Base-by-base conservation (phyloP, 164 flowering plant genomes). In the Kalanchoe fedtschenkoi region DNA sequence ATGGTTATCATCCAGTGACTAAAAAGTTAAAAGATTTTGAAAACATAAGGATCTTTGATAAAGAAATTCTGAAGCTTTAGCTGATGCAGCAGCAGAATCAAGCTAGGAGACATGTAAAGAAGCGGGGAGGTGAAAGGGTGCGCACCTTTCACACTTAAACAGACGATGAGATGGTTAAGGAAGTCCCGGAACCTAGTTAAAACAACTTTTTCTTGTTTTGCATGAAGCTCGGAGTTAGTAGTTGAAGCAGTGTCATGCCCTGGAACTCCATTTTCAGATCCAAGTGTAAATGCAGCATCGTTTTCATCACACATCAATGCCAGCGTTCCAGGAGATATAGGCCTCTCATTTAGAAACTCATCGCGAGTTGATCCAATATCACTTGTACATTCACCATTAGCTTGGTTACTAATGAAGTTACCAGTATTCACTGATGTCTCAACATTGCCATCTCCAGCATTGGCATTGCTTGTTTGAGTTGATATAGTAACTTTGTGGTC, bases 241-340 rank as follows among this genome's bases (percentile, higher is more conserved):
- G 39, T 61, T 29, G 15, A 61, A 38, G 55, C 69, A 38, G 6
- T 62, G 43, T 53, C 56, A 38, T 29, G 39, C 57, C 22, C 16
- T 26, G 24, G 32, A 64, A 53, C 24, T 33, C 21, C 14, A 68
- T 66, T 39, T 58, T 66, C 19, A 73, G 70, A 38, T 64, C 65
- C 4, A 56, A 29, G 64, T 68, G 65, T 67, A 39, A 73, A 70
- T n/a, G 65, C 54, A 2, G 66, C 34, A 38, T 77, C 83, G 46
- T 65, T 32, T 70, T 81, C 82, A 62, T 81, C 79, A 61, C 81
- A 81, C 80, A 75, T 71, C 62, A 78, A 53, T 30, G 74, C 77
- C 10, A 72, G 71, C 33, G 79, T 81, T 62, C 67, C 78, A 46
- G 81, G 81, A 53, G 85, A 78, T 68, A 71, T 21, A 6, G 75